Conservation (phyloP, 2,329 filamentous ascomycete genomes). For the Didymosphaeria variabile region DNA sequence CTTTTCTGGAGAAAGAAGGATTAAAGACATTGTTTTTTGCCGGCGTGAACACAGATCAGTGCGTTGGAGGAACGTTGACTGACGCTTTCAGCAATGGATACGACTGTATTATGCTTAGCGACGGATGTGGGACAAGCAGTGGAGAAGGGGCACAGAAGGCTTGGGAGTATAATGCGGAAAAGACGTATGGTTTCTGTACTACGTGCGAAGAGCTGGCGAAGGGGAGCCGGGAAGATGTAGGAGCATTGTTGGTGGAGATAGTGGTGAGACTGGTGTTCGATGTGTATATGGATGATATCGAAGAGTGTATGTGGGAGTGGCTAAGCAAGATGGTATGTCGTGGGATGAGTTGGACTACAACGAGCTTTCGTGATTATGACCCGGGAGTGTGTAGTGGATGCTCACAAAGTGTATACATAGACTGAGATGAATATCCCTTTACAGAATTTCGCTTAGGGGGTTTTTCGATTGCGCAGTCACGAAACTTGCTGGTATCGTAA, state of each 20-base stretch:
- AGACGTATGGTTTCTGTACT: slow-evolving; percentile 53
- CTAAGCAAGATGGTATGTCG: no score
- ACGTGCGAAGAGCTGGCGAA: slow-evolving; percentile 45
- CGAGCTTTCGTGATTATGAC: no score
- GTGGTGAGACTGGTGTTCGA: no score
- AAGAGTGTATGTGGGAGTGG: no score
- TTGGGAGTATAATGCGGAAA: slow-evolving; percentile 52
- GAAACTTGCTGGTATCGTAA: no score
- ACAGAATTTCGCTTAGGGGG: no score
- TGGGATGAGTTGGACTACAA: no score
- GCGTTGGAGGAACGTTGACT: slow-evolving; percentile 52
- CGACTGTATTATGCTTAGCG: slow-evolving; percentile 53
- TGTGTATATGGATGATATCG: no score
- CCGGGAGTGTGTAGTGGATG: no score
- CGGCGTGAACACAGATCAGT: slow-evolving; percentile 56
- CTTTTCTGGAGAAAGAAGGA: slow-evolving; percentile 49
- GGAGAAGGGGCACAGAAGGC: slow-evolving; percentile 50
- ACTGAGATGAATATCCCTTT: no score
- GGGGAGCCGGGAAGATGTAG: slow-evolving; percentile 29
- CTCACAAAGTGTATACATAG: no score
- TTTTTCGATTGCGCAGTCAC: no score
- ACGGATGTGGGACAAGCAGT: slow-evolving; percentile 52
- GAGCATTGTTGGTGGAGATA: background rate
- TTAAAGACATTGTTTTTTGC: slow-evolving; percentile 53
- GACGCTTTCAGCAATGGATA: slow-evolving; percentile 55